These are phyloP conservation scores for Trypanosoma theileri DNA, from an alignment of 208 protist species.

Conservation along the genomic window DNA sequence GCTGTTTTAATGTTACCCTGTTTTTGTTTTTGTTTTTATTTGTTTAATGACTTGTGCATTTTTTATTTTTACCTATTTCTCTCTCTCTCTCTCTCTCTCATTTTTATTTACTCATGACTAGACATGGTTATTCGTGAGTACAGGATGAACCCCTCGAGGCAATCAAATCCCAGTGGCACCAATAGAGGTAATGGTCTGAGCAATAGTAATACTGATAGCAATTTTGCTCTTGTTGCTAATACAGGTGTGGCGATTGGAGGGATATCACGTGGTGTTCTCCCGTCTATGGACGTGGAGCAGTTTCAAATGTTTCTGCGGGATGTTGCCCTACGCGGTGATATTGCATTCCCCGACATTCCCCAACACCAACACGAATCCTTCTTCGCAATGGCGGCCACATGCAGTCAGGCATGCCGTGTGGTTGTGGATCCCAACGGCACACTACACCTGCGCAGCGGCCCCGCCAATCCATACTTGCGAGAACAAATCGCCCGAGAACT, in stretches of 20 bases:
- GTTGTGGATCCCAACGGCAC: slow-evolving; percentile 14
- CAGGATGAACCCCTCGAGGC: no score
- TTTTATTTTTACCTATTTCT: no score
- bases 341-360: slow-evolving; percentile 3
- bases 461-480: slow-evolving; percentile 23
- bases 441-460: slow-evolving; percentile 22
- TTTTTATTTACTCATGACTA: no score
- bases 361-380: slow-evolving; percentile 12
- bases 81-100: no score
- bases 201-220: no score
- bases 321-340: slow-evolving; percentile 23
- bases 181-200: no score
- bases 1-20: no score
- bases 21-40: no score
- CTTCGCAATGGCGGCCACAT: slow-evolving; percentile 10
- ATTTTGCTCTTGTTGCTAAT: no score
- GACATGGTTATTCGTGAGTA: no score
- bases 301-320: slow-evolving; percentile 17
- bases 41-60: no score
- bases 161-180: no score
- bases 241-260: not conserved
- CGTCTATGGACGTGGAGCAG: not conserved
- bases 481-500: slow-evolving; percentile 10
- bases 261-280: not conserved
- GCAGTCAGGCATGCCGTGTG: slow-evolving; percentile 15